These are phyloP conservation scores for Teratosphaeria viscida DNA, from an alignment of 2,329 filamentous ascomycete species.

Conservation along the genomic window DNA sequence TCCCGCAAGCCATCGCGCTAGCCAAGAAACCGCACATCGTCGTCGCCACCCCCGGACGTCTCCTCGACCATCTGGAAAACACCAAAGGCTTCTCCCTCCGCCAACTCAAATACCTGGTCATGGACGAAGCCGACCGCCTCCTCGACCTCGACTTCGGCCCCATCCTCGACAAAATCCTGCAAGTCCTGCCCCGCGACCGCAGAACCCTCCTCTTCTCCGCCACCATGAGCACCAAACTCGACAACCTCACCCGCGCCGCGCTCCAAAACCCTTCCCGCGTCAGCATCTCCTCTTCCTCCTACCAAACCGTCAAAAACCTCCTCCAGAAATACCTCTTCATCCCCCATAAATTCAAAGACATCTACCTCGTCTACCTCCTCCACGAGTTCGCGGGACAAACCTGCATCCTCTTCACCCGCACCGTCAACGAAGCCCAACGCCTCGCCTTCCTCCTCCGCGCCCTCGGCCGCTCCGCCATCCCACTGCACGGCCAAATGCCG, in stretches of 20 bases:
- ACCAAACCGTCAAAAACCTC: slow-evolving; percentile 84
- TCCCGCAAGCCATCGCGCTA: slow-evolving; percentile 77
- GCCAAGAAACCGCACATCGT: slow-evolving; percentile 94
- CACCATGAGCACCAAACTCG: slow-evolving; percentile 88
- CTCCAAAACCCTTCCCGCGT: slow-evolving; percentile 75
- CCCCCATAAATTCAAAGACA: slow-evolving; percentile 77
- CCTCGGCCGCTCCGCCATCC: slow-evolving; percentile 82
- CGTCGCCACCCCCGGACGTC: slow-evolving; percentile 79
- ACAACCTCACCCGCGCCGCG: slow-evolving; percentile 81
- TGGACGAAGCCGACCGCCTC: slow-evolving; percentile 88
- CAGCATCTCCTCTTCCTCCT: slow-evolving; percentile 69
- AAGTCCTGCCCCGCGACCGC: slow-evolving; percentile 68
- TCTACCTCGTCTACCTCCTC: slow-evolving; percentile 74
- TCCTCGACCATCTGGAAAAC: slow-evolving; percentile 89
- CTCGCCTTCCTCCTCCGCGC: slow-evolving; percentile 71
- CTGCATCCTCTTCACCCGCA: slow-evolving; percentile 83
- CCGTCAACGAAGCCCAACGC: slow-evolving; percentile 82
- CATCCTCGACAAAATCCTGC: slow-evolving; percentile 84
- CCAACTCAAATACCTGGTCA: slow-evolving; percentile 75
- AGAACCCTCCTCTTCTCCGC: slow-evolving; percentile 86
- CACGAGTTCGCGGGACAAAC: slow-evolving; percentile 82
- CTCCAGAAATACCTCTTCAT: slow-evolving; percentile 81
- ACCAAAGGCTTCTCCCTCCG: slow-evolving; percentile 89
- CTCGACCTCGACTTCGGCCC: slow-evolving; percentile 92
- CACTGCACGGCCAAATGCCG: slow-evolving; percentile 82